phyloP scores from a whole-genome alignment of 495 filamentous ascomycete species.

The Hypomontagnella monticulosa region DNA sequence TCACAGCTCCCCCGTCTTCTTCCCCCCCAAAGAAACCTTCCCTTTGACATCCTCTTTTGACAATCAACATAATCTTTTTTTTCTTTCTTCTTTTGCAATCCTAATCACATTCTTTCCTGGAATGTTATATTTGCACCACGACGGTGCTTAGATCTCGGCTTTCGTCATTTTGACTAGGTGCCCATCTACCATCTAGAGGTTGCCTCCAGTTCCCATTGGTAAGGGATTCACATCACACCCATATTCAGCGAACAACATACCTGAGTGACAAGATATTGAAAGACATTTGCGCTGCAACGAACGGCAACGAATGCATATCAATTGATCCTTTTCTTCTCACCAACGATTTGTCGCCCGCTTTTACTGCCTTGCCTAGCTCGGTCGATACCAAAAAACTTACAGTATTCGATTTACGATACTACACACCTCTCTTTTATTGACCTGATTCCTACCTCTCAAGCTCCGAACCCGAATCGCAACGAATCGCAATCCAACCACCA shows the following conservation, averaged over 20 bases:
- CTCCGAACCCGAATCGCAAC: too few species aligned
- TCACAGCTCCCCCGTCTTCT: not conserved
- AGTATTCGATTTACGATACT: too few species aligned
- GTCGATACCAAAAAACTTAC: too few species aligned
- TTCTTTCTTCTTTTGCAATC: not conserved
- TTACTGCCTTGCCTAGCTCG: too few species aligned
- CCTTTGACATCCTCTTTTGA: not conserved
- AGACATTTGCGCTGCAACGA: not conserved
- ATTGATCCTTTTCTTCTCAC: too few species aligned
- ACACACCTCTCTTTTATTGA: too few species aligned
- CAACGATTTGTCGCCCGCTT: too few species aligned
- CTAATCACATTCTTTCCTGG: slow-evolving; percentile 4
- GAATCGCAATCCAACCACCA: too few species aligned
- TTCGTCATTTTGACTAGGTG: slow-evolving; percentile 28
- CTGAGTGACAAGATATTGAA: not conserved
- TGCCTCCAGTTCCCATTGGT: slow-evolving; percentile 14
- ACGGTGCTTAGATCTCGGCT: slow-evolving; percentile 28
- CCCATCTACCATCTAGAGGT: not conserved
- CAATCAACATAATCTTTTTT: not conserved
- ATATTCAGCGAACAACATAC: not conserved
- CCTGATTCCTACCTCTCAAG: too few species aligned
- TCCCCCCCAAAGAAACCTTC: not conserved
- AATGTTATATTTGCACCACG: slow-evolving; percentile 1
- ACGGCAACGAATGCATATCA: too few species aligned
- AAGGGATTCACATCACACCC: slow-evolving; percentile 9